Evolutionary conservation across 2,329 filamentous ascomycete genomes (phyloP).

Genomic region (Bretziella fagacearum): DNA sequence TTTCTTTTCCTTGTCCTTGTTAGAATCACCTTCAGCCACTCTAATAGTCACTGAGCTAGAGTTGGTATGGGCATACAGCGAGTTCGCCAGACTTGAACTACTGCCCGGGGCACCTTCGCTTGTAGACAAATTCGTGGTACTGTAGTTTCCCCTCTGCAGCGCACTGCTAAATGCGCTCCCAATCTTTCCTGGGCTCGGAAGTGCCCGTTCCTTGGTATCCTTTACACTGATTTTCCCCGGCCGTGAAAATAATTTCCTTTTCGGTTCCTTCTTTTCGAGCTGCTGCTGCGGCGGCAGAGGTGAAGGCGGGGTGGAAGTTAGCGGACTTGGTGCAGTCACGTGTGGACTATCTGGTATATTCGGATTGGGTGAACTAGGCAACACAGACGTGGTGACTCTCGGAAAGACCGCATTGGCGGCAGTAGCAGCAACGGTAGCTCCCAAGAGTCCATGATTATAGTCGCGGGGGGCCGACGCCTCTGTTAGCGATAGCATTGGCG

Average conservation of each 20-base stretch:
- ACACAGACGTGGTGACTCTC: constrained; percentile 20
- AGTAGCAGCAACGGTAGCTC: constrained; percentile 48
- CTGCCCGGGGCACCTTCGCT: neutral
- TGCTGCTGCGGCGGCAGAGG: constrained; percentile 27
- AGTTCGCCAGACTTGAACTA: constrained; percentile 18
- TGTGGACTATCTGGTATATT: neutral
- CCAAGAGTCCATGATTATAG: constrained; percentile 45
- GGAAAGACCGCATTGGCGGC: constrained; percentile 55
- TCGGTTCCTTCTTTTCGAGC: constrained; percentile 59
- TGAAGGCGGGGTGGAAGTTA: constrained; percentile 25
- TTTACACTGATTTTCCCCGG: constrained; percentile 61
- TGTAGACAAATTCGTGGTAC: constrained; percentile 46
- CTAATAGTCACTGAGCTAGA: constrained; percentile 61
- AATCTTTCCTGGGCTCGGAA: constrained; percentile 58
- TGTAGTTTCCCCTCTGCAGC: constrained; percentile 48
- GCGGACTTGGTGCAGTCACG: constrained; percentile 27
- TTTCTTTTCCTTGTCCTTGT: constrained; percentile 59
- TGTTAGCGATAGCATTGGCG: constrained; percentile 46
- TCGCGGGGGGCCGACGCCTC: constrained; percentile 47
- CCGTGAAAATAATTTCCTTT: constrained; percentile 67
- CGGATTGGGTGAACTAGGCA: neutral
- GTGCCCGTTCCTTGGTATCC: constrained; percentile 46
- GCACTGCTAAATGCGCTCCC: constrained; percentile 44
- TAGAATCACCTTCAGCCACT: constrained; percentile 32
- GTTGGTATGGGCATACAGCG: constrained; percentile 59